These are phyloP conservation scores for Juglanconis juglandina DNA, from an alignment of 2,329 filamentous ascomycete genomes.

Conservation along the genomic window DNA sequence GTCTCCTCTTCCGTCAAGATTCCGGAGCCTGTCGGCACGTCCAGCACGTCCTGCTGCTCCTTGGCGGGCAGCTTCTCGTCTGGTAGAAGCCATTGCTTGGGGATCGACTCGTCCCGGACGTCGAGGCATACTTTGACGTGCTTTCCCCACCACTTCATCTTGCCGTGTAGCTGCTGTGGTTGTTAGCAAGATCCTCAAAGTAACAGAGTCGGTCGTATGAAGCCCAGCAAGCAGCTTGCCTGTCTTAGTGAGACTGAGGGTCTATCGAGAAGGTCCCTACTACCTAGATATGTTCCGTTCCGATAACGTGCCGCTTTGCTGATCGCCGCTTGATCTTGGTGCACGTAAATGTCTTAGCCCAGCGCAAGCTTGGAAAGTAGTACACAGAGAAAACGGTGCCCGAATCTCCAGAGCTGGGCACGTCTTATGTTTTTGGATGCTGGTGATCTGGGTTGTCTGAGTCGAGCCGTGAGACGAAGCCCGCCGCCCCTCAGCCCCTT, in stretches of 20 bases:
- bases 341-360: too few relatives aligned
- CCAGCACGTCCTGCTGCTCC: slow-evolving; percentile 24
- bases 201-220: not conserved
- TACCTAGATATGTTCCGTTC: not conserved
- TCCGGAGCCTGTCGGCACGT: slow-evolving; percentile 25
- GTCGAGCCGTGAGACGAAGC: too few relatives aligned
- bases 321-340: too few relatives aligned
- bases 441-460: too few relatives aligned
- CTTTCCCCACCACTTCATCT: slow-evolving; percentile 25
- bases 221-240: not conserved
- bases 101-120: slow-evolving; percentile 32
- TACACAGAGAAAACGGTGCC: too few relatives aligned
- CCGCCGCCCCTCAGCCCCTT: too few relatives aligned
- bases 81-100: slow-evolving; percentile 31
- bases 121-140: slow-evolving; percentile 31
- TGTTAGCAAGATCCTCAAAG: not conserved
- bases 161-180: not conserved
- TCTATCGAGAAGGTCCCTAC: too few relatives aligned
- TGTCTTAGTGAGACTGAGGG: too few relatives aligned
- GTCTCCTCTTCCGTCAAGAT: slow-evolving; percentile 33
- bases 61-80: slow-evolving; percentile 25
- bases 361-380: too few relatives aligned
- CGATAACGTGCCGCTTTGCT: not conserved
- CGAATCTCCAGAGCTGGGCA: too few relatives aligned
- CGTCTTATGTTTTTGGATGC: too few relatives aligned